Evolutionary conservation across 2,329 filamentous ascomycete species (phyloP).

Genomic region (Penicillium sp.): DNA sequence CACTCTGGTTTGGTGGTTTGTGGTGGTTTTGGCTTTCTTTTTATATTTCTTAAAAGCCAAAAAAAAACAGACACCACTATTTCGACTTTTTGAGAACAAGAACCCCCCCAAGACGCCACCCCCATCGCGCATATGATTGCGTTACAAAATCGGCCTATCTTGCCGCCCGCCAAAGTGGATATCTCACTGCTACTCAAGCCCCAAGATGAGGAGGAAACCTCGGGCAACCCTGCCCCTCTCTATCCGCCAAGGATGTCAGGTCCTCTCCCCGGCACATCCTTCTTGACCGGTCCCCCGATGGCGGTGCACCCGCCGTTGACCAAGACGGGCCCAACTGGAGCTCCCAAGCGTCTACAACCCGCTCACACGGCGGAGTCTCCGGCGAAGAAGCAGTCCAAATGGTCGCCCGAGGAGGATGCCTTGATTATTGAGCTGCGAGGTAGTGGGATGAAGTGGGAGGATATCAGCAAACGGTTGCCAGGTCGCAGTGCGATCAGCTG

Average conservation of each 20-base stretch:
- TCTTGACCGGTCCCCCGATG: constrained; percentile 25
- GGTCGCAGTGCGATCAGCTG: constrained; percentile 93
- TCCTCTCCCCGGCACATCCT: constrained; percentile 27
- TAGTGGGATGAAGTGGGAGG: constrained; percentile 96
- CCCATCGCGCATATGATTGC: constrained; percentile 45
- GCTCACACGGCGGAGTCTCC: constrained; percentile 60
- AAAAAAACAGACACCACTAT: neutral
- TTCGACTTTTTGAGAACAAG: neutral
- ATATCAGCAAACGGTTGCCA: constrained; percentile 88
- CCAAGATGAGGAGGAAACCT: constrained; percentile 41
- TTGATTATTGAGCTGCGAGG: constrained; percentile 89
- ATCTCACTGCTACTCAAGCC: constrained; percentile 85
- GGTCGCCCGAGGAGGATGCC: constrained; percentile 91
- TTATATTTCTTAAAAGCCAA: neutral
- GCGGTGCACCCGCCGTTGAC: constrained; percentile 26
- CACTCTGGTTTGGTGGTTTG: neutral
- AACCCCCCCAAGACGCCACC: constrained; percentile 1
- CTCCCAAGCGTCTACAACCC: constrained; percentile 46
- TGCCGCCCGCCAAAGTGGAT: constrained; percentile 76
- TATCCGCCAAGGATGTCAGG: constrained; percentile 30
- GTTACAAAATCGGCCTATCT: constrained; percentile 41
- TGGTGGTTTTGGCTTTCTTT: neutral
- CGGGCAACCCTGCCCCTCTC: constrained; percentile 32
- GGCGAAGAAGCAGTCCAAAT: constrained; percentile 94
- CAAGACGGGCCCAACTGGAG: constrained; percentile 32